Evolutionary conservation across 768 basidiomycete genomes (phyloP).

Genomic region (Naganishia randhawae): DNA sequence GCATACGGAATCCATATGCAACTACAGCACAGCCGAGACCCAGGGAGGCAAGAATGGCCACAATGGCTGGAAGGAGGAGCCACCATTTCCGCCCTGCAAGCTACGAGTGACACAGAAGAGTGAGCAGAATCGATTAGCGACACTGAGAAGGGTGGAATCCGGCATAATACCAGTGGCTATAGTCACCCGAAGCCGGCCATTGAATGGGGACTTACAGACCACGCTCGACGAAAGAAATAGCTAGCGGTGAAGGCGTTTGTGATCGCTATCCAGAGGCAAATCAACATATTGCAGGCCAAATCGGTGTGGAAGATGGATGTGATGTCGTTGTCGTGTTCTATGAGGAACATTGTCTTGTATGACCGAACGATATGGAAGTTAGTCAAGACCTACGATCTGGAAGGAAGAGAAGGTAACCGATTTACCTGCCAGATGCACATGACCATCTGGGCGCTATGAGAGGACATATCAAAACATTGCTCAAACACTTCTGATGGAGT

Average conservation of each 20-base stretch:
- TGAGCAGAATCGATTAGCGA: not conserved
- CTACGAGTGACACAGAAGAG: not conserved
- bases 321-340: conserved; percentile 3
- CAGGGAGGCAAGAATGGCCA: conserved; percentile 1
- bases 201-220: conserved; percentile 17
- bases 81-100: conserved; percentile 13
- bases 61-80: not conserved
- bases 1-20: conserved; percentile 4
- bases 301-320: conserved; percentile 2
- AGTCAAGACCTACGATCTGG: not conserved
- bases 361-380: not conserved
- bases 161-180: too few relatives aligned
- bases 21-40: conserved; percentile 8
- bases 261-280: conserved; percentile 16
- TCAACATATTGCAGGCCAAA: conserved; percentile 12
- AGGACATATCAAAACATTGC: not conserved
- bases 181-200: too few relatives aligned
- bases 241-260: conserved; percentile 12
- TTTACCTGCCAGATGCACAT: conserved; percentile 19
- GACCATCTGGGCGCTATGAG: not conserved
- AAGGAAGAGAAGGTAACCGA: not conserved
- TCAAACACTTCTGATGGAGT: not conserved
- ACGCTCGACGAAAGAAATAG: conserved; percentile 7
- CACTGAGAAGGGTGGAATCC: not conserved
- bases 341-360: conserved; percentile 2